Conservation (phyloP, 306 rosid genomes). For the Prosopis cineraria region DNA sequence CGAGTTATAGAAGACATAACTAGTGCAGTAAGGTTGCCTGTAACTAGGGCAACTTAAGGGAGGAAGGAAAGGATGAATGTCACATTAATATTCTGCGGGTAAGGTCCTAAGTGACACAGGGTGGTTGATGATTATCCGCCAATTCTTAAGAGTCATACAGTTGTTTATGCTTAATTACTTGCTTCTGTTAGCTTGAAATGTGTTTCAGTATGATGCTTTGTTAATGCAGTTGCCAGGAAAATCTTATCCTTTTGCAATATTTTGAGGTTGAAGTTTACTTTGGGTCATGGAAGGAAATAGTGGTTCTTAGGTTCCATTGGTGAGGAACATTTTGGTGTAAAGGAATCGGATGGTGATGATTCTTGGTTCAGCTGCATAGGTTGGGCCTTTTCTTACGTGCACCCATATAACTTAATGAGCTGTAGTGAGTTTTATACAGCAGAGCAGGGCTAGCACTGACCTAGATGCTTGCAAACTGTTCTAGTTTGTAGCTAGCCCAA, state of each 20-base stretch:
- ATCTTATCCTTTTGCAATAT: slow-evolving; percentile 14
- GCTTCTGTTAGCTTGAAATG: background rate
- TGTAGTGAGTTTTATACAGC: slow-evolving; percentile 6
- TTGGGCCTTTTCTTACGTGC: background rate
- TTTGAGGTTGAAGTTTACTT: slow-evolving; percentile 10
- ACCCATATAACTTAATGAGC: background rate
- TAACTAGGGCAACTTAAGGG: background rate
- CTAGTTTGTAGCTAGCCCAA: background rate
- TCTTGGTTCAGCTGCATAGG: slow-evolving; percentile 8
- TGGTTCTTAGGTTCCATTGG: background rate
- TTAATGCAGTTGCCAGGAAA: slow-evolving; percentile 6
- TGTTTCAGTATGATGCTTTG: background rate
- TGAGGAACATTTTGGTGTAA: background rate
- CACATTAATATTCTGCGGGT: background rate
- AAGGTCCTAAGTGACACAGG: background rate
- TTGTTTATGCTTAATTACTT: slow-evolving; percentile 3
- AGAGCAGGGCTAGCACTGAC: background rate
- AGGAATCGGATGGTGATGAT: slow-evolving; percentile 9
- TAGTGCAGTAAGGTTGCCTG: background rate
- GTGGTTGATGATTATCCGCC: slow-evolving; percentile 11
- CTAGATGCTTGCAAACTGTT: slow-evolving; percentile 3
- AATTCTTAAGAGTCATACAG: background rate
- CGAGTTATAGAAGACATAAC: background rate
- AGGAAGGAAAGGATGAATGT: background rate
- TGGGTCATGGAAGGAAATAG: slow-evolving; percentile 20